Evolutionary conservation across 768 basidiomycete species (phyloP).

Genomic region (Hypholoma sublateritium): DNA sequence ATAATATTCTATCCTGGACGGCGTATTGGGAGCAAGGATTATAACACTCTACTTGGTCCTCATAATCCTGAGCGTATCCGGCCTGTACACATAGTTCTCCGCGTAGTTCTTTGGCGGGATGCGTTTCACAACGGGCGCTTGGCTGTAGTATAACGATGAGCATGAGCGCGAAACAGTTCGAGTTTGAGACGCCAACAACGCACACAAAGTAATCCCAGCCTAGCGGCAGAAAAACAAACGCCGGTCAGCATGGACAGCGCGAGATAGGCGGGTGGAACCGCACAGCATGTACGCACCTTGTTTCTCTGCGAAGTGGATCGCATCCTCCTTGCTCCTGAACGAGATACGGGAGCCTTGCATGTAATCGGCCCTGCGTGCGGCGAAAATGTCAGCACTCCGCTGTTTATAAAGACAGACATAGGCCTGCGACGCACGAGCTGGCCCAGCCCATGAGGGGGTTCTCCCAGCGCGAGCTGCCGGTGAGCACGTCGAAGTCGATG

Average conservation of each 20-base stretch:
- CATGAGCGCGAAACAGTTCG: background rate
- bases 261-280: constrained; percentile 8
- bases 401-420: background rate
- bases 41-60: constrained; percentile 81
- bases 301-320: constrained; percentile 94
- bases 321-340: constrained; percentile 87
- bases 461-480: constrained; percentile 92
- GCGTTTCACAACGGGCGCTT: constrained; percentile 58
- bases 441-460: constrained; percentile 98
- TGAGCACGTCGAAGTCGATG: constrained; percentile 92
- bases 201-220: constrained; percentile 94
- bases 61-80: constrained; percentile 75
- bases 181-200: constrained; percentile 30
- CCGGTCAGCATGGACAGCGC: background rate
- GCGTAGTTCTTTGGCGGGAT: constrained; percentile 87
- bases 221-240: constrained; percentile 23
- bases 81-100: constrained; percentile 88
- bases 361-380: constrained; percentile 75
- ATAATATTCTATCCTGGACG: background rate
- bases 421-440: constrained; percentile 68
- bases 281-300: constrained; percentile 56
- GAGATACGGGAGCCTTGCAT: constrained; percentile 87
- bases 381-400: background rate
- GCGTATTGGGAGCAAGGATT: background rate
- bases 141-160: constrained; percentile 36